Evolutionary conservation across 83 land plant genomes (phyloP), one percentile per base, ranked within the genome.

Genomic region (Diphasiastrum complanatum): DNA sequence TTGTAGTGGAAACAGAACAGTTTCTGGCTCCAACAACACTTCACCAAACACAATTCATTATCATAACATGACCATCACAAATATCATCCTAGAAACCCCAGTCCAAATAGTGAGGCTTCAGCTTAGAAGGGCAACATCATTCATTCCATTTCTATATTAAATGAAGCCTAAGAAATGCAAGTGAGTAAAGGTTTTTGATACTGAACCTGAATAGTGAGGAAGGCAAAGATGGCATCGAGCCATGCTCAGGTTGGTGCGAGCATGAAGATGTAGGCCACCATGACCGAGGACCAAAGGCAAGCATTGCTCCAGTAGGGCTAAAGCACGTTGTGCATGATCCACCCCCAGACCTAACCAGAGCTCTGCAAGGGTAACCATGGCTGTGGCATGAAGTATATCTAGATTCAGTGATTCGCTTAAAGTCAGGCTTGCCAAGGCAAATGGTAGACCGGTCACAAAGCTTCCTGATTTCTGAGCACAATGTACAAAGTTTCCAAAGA

Each of bases 231-330:
- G 70, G 71, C 99, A 83, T 58, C 81, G 83, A 47, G 96, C 97
- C 52, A 89, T 77, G 16, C 75, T 65, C 50, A 95, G 80, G 66
- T 78, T 74, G 19, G 89, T 87, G 2, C 97, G 82, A 16, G 83
- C 84, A 41, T 83, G 73, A 5, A 95, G 85, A 67, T 95, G 84
- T 51, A 86, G 67, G 26, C 92, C 89, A 3, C 99, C 99, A 79
- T 95, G 99, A 27, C 99, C 97, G 60, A 93, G 81, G 59, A 93
- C 83, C 68, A 83, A 71, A 1, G 98, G 82, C 66, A 95, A 68
- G 60, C 82, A 73, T 14, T 82, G 83, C 59, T 86, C 78, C 26
- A 86, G 29, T 35, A 95, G 89, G 49, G 25, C 52, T 45, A 75
- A 69, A 25, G 99, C 96, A 37, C 75, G 70, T 18, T 74, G 66